A percentile compares a stretch with the other conserved stretches of the same genome.
phyloP scores from a whole-genome alignment of 192 early-diverging fungal genomes.

The Umbelopsis sp. region DNA sequence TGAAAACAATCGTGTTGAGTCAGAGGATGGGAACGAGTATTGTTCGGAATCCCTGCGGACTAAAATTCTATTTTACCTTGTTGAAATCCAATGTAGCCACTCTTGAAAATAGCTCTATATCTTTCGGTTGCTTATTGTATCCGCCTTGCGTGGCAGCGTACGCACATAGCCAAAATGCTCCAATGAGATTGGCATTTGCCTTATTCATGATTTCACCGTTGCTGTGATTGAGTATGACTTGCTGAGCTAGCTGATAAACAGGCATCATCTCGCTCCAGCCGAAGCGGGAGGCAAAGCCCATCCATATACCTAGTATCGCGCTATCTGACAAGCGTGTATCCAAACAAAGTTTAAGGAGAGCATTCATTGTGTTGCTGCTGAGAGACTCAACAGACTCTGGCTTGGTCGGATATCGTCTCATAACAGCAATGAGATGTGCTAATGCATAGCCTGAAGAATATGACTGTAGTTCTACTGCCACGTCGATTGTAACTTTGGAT shows the following conservation, averaged over 20 bases:
- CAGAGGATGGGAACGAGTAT: no score
- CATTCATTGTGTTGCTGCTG: neutral
- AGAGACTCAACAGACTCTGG: slow-evolving; percentile 1
- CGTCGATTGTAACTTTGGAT: slow-evolving; percentile 17
- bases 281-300: slow-evolving; percentile 29
- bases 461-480: slow-evolving; percentile 22
- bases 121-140: neutral
- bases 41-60: no score
- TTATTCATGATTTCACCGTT: neutral
- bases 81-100: neutral
- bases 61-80: neutral
- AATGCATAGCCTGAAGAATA: slow-evolving; percentile 26
- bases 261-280: slow-evolving; percentile 8
- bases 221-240: slow-evolving; percentile 2
- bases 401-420: slow-evolving; percentile 24
- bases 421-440: slow-evolving; percentile 10
- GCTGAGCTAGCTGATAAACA: neutral
- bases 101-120: neutral
- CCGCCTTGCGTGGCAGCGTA: neutral
- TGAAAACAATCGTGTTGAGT: no score
- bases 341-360: neutral
- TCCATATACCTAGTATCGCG: slow-evolving; percentile 24
- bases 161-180: slow-evolving; percentile 25
- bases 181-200: slow-evolving; percentile 17
- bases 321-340: slow-evolving; percentile 13